Evolutionary conservation across 371 early-diverging fungal genomes (phyloP), one percentile per base, ranked within the genome.

Genomic region (Dichotomocladium elegans): DNA sequence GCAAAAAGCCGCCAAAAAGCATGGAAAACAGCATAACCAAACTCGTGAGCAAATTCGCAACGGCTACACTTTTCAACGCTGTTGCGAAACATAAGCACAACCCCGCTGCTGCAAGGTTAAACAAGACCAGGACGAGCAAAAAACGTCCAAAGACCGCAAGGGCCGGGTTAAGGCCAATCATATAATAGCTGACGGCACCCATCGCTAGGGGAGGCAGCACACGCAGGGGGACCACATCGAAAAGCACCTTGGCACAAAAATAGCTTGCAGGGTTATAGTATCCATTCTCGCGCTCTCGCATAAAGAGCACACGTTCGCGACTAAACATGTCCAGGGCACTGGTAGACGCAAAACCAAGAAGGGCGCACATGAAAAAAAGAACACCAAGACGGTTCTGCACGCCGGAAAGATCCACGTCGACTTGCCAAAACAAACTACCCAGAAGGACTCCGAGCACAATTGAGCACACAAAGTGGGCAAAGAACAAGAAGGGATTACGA

Each of bases 1-100:
- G 69, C 35, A 96, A 64, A 21, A 94, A 81, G 1, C 94, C 94
- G 11, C 92, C 88, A 76, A 94, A 94, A 21, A 94, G 63, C 88
- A 94, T 91, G 29, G 87, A 85, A 57, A 93, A 92, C 30, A 96
- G 72, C 64, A 94, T 88, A 35, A 85, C 70, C 8, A 96, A 71
- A 26, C 83, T 85, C 8, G 85, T 84, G 43, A 92, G 64, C 45
- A 96, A 65, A 54, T 86, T 89, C 0, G 93, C 89, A 1, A 90
- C 86, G 0, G 89, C 85, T 1, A 89, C 55, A 53, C 84, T 87
- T 43, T 75, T 74, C 41, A 91, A 80, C 0, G 84, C 74, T 17
- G 86, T 81, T 0, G 86, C 91, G 55, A 94, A 81, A 40, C 85
- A 81, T n/a, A 94, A 60, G 64, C 92, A 93, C 2, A 91, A 68